These are phyloP conservation scores for Hymenoscyphus infarciens DNA, from an alignment of 2,329 filamentous ascomycete species.

Conservation along the genomic window DNA sequence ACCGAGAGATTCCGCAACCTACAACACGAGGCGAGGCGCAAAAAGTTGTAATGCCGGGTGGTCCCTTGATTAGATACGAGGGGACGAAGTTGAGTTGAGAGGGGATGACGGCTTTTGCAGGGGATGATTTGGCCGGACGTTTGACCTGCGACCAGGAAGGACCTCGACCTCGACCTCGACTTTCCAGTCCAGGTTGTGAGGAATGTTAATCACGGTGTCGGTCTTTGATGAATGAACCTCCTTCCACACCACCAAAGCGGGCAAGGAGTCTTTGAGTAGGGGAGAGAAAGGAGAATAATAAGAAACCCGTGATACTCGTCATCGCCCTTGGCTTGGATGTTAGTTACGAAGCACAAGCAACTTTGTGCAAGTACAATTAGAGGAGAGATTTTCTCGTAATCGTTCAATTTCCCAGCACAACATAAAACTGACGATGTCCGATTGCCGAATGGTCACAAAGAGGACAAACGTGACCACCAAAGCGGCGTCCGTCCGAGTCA, in stretches of 20 bases:
- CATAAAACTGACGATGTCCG: no score
- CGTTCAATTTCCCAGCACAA: no score
- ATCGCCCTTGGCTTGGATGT: background rate
- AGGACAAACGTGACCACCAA: no score
- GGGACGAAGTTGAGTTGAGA: background rate
- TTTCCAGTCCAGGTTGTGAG: no score
- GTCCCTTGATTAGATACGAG: slow-evolving; percentile 25
- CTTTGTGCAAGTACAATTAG: background rate
- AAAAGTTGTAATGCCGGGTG: slow-evolving; percentile 9
- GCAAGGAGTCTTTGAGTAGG: background rate
- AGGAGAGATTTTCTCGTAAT: no score
- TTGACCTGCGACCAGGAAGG: slow-evolving; percentile 1
- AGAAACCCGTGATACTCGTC: background rate
- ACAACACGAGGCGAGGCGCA: background rate
- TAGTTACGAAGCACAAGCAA: background rate
- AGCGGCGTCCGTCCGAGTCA: no score
- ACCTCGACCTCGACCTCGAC: no score
- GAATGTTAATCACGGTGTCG: slow-evolving; percentile 3
- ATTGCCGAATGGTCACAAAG: no score
- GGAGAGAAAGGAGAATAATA: background rate
- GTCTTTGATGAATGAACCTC: background rate
- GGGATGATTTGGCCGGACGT: background rate
- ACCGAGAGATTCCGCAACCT: background rate
- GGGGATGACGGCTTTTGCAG: background rate
- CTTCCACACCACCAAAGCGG: background rate